Conservation (phyloP, 2,329 filamentous ascomycete genomes). For the Hymenoscyphus fraxineus region DNA sequence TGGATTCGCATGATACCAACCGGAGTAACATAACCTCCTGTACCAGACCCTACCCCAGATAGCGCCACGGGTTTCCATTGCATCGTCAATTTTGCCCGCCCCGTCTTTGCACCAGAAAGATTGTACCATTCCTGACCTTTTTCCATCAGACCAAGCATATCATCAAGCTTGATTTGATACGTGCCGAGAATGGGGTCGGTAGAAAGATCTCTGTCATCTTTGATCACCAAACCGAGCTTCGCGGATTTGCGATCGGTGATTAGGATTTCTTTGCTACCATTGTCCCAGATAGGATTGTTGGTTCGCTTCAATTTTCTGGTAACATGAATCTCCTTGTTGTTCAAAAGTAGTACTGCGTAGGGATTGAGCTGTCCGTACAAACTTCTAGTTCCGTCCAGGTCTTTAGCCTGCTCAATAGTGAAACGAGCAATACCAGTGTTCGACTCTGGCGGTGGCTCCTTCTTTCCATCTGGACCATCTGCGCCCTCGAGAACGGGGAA, state of each 20-base stretch:
- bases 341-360: slow-evolving; percentile 83
- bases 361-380: slow-evolving; percentile 87
- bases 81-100: slow-evolving; percentile 83
- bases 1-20: slow-evolving; percentile 95
- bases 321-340: slow-evolving; percentile 83
- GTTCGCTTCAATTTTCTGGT: slow-evolving; percentile 94
- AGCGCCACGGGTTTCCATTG: slow-evolving; percentile 95
- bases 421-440: slow-evolving; percentile 94
- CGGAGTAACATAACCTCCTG: slow-evolving; percentile 86
- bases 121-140: slow-evolving; percentile 98
- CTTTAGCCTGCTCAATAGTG: slow-evolving; percentile 92
- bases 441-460: slow-evolving; percentile 78
- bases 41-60: slow-evolving; percentile 69
- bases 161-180: slow-evolving; percentile 93
- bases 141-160: slow-evolving; percentile 84
- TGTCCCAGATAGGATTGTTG: slow-evolving; percentile 94
- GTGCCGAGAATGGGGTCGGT: slow-evolving; percentile 82
- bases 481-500: slow-evolving; percentile 82
- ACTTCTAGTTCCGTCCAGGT: slow-evolving; percentile 88
- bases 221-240: slow-evolving; percentile 86
- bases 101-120: slow-evolving; percentile 73
- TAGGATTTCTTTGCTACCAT: slow-evolving; percentile 88
- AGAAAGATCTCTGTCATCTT: slow-evolving; percentile 85
- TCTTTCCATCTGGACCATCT: slow-evolving; percentile 70
- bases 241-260: slow-evolving; percentile 91